Conservation (phyloP, 2,329 filamentous ascomycete species). For the Penicillium hesseltinei region DNA sequence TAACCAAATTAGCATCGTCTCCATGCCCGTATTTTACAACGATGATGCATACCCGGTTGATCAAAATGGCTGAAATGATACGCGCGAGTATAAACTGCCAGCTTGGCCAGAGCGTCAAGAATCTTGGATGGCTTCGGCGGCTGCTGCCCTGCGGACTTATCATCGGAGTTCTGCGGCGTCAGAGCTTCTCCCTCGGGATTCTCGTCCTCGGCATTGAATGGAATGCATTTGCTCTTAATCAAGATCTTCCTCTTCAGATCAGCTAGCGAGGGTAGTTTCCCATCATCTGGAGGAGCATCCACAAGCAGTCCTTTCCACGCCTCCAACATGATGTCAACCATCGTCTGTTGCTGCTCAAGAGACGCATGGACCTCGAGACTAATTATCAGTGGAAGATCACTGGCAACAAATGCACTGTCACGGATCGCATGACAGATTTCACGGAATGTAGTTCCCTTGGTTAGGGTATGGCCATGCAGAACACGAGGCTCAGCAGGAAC, state of each 20-base stretch:
- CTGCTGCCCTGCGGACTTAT: constrained; percentile 3
- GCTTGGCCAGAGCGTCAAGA: constrained; percentile 65
- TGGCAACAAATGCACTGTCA: constrained; percentile 73
- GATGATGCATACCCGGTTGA: constrained; percentile 55
- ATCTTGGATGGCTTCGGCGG: constrained; percentile 58
- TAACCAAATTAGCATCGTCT: background rate
- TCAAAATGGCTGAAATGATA: constrained; percentile 75
- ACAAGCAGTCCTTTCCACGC: constrained; percentile 77
- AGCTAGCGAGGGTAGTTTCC: constrained; percentile 64
- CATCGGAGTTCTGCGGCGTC: constrained; percentile 5
- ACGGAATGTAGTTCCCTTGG: constrained; percentile 80
- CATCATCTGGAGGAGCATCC: constrained; percentile 54
- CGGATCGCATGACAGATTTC: constrained; percentile 79
- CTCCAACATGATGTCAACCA: constrained; percentile 92
- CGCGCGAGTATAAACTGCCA: constrained; percentile 84
- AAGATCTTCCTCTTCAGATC: constrained; percentile 77
- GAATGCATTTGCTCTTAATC: constrained; percentile 72
- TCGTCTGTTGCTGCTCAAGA: constrained; percentile 78
- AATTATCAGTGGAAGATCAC: constrained; percentile 79
- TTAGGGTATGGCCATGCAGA: constrained; percentile 82
- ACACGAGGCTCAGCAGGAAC: constrained; percentile 70
- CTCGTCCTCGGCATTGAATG: constrained; percentile 43
- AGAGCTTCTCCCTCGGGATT: constrained; percentile 13
- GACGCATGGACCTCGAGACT: constrained; percentile 89
- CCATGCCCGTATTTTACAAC: background rate